A percentile compares a stretch with the other conserved stretches of the same genome.
These are phyloP conservation scores for Entelexis sorbosivorans DNA, from an alignment of 1,139 yeast genomes.

Conservation along the genomic window DNA sequence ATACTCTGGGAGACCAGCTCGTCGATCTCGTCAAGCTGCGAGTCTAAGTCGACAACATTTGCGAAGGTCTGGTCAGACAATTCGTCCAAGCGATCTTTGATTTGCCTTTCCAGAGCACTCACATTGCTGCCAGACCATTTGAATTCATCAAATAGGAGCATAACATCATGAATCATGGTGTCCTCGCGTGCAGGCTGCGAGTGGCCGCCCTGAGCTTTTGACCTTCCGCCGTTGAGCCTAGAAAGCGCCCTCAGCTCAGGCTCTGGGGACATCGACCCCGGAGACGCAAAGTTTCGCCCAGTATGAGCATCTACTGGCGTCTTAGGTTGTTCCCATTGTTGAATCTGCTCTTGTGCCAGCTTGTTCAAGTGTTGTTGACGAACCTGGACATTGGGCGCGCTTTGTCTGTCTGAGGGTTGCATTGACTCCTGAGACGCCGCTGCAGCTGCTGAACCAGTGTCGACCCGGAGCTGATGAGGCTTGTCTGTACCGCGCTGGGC, in stretches of 20 bases:
- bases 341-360: constrained; percentile 3
- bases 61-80: constrained; percentile 43
- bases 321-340: constrained; percentile 4
- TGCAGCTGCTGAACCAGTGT: background rate
- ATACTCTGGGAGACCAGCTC: constrained; percentile 39
- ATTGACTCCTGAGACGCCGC: background rate
- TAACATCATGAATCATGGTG: constrained; percentile 12
- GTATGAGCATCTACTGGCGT: background rate
- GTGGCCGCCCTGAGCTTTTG: background rate
- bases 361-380: constrained; percentile 1
- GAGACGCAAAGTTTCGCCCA: background rate
- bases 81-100: constrained; percentile 43
- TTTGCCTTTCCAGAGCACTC: constrained; percentile 53
- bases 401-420: background rate
- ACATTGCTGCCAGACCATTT: constrained; percentile 25
- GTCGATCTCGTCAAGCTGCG: constrained; percentile 38
- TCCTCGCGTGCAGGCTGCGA: constrained; percentile 1
- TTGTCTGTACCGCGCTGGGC: background rate
- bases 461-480: background rate
- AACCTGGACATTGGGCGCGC: background rate
- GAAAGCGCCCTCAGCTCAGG: background rate
- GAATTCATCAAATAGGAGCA: constrained; percentile 18
- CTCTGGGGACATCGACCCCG: background rate
- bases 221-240: background rate
- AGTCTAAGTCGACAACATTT: constrained; percentile 39